phyloP scores from a whole-genome alignment of 768 basidiomycete species.

The Pleurotus giganteus region DNA sequence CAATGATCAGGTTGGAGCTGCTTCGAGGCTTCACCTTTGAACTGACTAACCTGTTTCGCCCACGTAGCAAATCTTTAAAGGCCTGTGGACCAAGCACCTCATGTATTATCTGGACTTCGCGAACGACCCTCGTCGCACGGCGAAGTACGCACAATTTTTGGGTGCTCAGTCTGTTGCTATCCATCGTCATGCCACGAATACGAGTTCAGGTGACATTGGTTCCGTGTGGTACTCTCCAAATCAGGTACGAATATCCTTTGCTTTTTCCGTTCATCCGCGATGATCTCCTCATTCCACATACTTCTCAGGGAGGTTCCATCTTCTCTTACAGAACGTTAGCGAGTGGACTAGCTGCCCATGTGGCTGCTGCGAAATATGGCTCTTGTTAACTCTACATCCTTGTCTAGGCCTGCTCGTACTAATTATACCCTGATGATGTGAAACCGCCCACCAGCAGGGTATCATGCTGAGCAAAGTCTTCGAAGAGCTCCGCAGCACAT shows the following conservation, averaged over 20 bases:
- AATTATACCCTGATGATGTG: neutral
- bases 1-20: slow-evolving; percentile 35
- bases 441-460: no score
- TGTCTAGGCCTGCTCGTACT: neutral
- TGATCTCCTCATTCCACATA: neutral
- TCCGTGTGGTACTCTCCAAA: slow-evolving; percentile 45
- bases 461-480: no score
- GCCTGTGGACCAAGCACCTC: slow-evolving; percentile 53
- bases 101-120: slow-evolving; percentile 48
- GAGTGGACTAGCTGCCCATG: slow-evolving; percentile 40
- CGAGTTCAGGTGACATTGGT: slow-evolving; percentile 36
- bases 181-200: slow-evolving; percentile 40
- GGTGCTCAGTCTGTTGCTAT: slow-evolving; percentile 41
- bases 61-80: slow-evolving; percentile 46
- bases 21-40: neutral
- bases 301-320: slow-evolving; percentile 34
- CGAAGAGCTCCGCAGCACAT: neutral
- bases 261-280: neutral
- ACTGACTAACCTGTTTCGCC: neutral
- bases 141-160: slow-evolving; percentile 40
- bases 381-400: slow-evolving; percentile 22
- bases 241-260: slow-evolving; percentile 24
- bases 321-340: slow-evolving; percentile 43
- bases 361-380: slow-evolving; percentile 44
- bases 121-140: slow-evolving; percentile 36